Evolutionary conservation across 805 yeast genomes (phyloP).

Genomic region (Starmerella asiatica): DNA sequence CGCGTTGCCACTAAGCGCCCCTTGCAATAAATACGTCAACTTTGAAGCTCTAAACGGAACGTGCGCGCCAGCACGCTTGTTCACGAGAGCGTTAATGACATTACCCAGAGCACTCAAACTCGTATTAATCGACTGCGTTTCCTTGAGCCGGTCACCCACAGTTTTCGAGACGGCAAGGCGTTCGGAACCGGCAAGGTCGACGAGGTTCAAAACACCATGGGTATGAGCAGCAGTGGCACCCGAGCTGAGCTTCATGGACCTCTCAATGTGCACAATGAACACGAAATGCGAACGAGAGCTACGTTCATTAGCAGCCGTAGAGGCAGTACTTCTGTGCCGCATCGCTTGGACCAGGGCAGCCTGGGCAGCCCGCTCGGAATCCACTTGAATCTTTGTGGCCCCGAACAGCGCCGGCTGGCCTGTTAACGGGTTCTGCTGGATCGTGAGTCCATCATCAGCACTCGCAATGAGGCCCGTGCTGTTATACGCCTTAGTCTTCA

Average conservation of each 20-base stretch:
- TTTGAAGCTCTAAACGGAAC: conserved; percentile 60
- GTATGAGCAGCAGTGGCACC: background rate
- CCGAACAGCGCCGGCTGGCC: conserved; percentile 51
- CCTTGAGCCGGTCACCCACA: conserved; percentile 65
- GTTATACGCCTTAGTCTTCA: too few species aligned
- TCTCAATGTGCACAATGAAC: conserved; percentile 49
- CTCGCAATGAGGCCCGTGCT: conserved; percentile 22
- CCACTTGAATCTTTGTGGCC: conserved; percentile 37
- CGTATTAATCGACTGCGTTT: conserved; percentile 79
- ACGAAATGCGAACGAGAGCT: conserved; percentile 90
- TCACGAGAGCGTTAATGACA: conserved; percentile 61
- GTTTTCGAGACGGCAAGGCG: conserved; percentile 62
- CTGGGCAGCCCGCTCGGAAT: conserved; percentile 37
- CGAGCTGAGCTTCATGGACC: conserved; percentile 23
- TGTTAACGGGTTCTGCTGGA: conserved; percentile 48
- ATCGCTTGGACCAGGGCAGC: conserved; percentile 41
- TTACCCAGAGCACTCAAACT: conserved; percentile 82
- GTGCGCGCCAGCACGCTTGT: conserved; percentile 31
- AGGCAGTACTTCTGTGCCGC: conserved; percentile 58
- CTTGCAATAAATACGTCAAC: conserved; percentile 69
- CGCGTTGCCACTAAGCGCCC: conserved; percentile 71
- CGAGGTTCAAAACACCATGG: conserved; percentile 44
- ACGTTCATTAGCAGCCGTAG: conserved; percentile 65
- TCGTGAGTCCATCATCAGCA: conserved; percentile 47
- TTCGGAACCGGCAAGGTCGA: conserved; percentile 93